Percentiles rank a stretch among this genome's conserved stretches.
Conservation (phyloP, 805 yeast species). For the Metschnikowia dekortorum region DNA sequence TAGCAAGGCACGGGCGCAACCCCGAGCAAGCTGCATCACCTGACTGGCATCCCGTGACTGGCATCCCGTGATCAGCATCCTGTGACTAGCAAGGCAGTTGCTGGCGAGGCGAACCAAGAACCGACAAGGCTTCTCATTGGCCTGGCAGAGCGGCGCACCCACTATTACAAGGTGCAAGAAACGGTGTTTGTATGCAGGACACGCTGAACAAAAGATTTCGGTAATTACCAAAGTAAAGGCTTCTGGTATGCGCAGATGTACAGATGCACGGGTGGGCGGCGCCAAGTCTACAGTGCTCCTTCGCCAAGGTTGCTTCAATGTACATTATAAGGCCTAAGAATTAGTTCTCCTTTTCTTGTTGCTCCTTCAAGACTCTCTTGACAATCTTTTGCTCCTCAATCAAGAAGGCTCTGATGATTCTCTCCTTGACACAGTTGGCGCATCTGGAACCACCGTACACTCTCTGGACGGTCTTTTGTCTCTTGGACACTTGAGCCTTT, state of each 20-base stretch:
- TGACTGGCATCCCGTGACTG: no score
- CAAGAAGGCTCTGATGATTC: conserved; percentile 99
- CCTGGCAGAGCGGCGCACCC: no score
- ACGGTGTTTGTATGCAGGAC: no score
- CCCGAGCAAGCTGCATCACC: background rate
- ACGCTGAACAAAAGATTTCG: no score
- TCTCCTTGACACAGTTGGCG: conserved; percentile 98
- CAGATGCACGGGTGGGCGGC: background rate
- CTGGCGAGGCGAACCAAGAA: background rate
- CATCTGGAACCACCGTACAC: conserved; percentile 99
- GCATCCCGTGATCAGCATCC: no score
- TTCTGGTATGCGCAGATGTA: background rate
- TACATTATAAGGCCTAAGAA: conserved; percentile 12
- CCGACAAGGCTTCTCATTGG: no score
- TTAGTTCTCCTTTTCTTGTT: conserved; percentile 74
- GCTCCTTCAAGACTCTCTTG: conserved; percentile 98
- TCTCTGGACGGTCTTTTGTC: conserved; percentile 98
- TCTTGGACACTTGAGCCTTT: conserved; percentile 91
- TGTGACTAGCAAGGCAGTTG: background rate
- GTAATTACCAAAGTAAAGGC: no score
- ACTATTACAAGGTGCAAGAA: no score
- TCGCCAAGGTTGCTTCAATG: conserved; percentile 6
- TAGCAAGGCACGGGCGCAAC: conserved; percentile 2
- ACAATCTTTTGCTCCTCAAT: conserved; percentile 99
- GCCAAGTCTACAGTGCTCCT: background rate